Base-by-base conservation (phyloP, 106 monocot species). In the Apostasia shenzhenica region DNA sequence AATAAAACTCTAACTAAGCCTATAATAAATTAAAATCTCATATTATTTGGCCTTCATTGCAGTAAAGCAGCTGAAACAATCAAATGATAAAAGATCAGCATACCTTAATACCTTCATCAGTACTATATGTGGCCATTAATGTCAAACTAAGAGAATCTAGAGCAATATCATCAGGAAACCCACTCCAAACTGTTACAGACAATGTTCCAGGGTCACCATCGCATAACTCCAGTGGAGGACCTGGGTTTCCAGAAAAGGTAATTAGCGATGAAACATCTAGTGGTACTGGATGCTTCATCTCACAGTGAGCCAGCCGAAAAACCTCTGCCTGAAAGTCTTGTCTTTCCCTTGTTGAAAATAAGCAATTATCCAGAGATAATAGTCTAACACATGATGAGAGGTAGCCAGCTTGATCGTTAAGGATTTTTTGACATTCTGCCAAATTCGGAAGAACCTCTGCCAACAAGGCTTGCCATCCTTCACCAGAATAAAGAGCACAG, bases 401-500 rank as follows among this genome's bases (percentile, higher is more conserved):
- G 61, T 89, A 97, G 44, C 97, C 92, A 45, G 92, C 97, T 76
- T 97, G 79, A 74, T 97, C 92, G 76, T 87, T 77, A 11, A 97
- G 92, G 69, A 97, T 89, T 66, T 97, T 97, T 51, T 97, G 97
- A 68, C 97, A 97, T 54, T 97, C 92, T 46, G 97, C 92, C 45
- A 99, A 73, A 66, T 99, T 81, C 3, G 97, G 97, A 77, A 99
- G 92, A 59, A 99, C 83, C 75, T 92, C 89, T 5, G 92, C 82
- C 71, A 99, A 81, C 37, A 99, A 81, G 70, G 87, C 81, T 67
- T 99, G 87, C 97, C 97, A 99, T 77, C 90, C 92, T 83, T 99
- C 97, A 45, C 92, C 97, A 78, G 92, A 73, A 80, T 99, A 99
- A n/a, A 99, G 81, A 75, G 97, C 97, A 76, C 97, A 92, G 59